phyloP scores from a whole-genome alignment of 225 moss, liverwort and hornwort genomes.

The Takakia lepidozioides region DNA sequence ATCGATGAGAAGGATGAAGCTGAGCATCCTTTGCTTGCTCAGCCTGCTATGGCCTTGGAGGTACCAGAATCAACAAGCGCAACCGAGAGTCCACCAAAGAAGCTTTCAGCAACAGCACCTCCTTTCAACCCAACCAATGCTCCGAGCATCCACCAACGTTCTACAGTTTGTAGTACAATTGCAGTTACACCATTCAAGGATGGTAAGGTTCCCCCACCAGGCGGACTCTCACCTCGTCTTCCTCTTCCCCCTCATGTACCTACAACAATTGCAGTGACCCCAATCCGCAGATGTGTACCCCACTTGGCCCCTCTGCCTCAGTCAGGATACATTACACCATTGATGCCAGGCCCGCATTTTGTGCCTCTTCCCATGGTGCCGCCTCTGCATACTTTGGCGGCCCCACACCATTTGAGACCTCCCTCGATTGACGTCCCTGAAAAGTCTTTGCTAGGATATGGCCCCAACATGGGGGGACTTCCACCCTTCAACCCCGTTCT shows the following conservation, averaged over 20 bases:
- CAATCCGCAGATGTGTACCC: conserved; percentile 28
- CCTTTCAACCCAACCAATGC: conserved; percentile 39
- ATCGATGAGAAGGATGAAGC: conserved; percentile 10
- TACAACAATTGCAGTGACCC: conserved; percentile 45
- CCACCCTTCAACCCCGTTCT: too few relatives aligned
- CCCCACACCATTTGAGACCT: too few relatives aligned
- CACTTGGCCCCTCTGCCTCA: conserved; percentile 31
- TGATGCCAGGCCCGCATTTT: conserved; percentile 14
- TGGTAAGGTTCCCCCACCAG: conserved; percentile 31
- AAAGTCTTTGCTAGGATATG: conserved; percentile 20
- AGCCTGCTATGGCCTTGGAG: conserved; percentile 11
- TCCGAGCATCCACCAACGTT: conserved; percentile 2
- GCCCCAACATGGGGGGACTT: background rate
- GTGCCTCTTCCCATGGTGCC: conserved; percentile 14
- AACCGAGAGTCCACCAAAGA: conserved; percentile 24
- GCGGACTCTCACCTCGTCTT: conserved; percentile 20
- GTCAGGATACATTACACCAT: conserved; percentile 11
- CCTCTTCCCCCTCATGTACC: conserved; percentile 24
- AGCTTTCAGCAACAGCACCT: conserved; percentile 39
- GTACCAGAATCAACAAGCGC: conserved; percentile 15
- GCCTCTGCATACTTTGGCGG: conserved; percentile 2
- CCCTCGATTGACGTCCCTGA: too few relatives aligned
- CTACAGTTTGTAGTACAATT: conserved; percentile 15
- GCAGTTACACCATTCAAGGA: conserved; percentile 54
- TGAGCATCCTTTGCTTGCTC: conserved; percentile 11